phyloP scores from a whole-genome alignment of 2,329 filamentous ascomycete genomes.

The Magnaporthiopsis incrustans region DNA sequence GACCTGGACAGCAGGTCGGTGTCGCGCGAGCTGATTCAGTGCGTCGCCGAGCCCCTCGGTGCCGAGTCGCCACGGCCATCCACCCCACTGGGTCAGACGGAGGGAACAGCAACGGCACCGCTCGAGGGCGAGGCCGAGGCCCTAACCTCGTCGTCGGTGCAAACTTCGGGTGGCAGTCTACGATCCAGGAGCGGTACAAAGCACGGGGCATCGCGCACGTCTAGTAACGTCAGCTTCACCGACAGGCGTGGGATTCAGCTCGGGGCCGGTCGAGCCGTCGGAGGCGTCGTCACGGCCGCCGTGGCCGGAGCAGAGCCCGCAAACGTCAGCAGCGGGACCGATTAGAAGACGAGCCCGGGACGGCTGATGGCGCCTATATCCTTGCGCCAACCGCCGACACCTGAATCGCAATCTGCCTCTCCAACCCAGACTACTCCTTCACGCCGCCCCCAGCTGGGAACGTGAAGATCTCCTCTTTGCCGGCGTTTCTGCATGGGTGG shows the following conservation, averaged over 20 bases:
- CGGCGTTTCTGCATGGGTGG: too few species aligned
- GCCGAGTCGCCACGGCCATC: neutral
- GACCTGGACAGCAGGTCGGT: neutral
- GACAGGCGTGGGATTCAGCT: slow-evolving; percentile 18
- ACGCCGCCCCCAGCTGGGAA: too few species aligned
- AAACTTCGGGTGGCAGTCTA: neutral
- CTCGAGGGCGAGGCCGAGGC: slow-evolving; percentile 3
- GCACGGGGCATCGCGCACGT: slow-evolving; percentile 16
- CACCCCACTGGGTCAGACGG: neutral
- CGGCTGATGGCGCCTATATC: too few species aligned
- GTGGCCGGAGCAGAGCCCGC: slow-evolving; percentile 1
- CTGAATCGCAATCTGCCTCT: too few species aligned
- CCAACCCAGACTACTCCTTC: too few species aligned
- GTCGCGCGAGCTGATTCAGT: too few species aligned
- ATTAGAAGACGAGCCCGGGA: neutral
- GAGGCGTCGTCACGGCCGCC: slow-evolving; percentile 13
- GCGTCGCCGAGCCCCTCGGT: neutral
- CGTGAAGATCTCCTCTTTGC: too few species aligned
- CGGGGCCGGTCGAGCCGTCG: slow-evolving; percentile 14
- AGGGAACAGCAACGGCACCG: neutral
- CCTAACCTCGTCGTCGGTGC: neutral
- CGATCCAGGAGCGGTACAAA: neutral
- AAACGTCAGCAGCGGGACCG: slow-evolving; percentile 1
- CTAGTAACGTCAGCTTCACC: slow-evolving; percentile 24
- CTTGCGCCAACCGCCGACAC: too few species aligned